Conservation (phyloP, 257 asterid genomes). For the Vinca minor region DNA sequence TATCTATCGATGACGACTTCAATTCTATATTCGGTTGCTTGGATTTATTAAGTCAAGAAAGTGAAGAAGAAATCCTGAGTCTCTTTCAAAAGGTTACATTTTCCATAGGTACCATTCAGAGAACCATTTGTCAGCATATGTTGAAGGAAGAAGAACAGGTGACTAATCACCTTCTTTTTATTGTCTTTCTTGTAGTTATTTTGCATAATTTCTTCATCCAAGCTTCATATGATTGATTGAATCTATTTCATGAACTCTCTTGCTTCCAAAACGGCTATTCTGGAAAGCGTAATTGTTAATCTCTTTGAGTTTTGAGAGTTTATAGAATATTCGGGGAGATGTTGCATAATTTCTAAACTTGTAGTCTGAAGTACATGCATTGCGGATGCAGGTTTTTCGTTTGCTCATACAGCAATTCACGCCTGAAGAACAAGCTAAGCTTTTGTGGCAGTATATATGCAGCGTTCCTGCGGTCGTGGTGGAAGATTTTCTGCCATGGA, state of each 20-base stretch:
- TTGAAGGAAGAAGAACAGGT: constrained; percentile 90
- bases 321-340: too few species aligned
- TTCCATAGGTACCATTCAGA: constrained; percentile 47
- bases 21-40: constrained; percentile 37
- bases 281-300: too few species aligned
- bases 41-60: constrained; percentile 41
- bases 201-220: too few species aligned
- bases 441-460: constrained; percentile 79
- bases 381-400: constrained; percentile 61
- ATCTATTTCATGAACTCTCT: too few species aligned
- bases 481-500: constrained; percentile 76
- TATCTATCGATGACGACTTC: constrained; percentile 48
- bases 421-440: constrained; percentile 58
- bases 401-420: constrained; percentile 48
- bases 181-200: too few species aligned
- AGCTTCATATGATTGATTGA: too few species aligned
- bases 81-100: constrained; percentile 50
- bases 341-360: too few species aligned
- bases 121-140: constrained; percentile 70
- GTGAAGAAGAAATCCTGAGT: constrained; percentile 34
- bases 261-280: too few species aligned
- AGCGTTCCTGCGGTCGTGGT: constrained; percentile 59
- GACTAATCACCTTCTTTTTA: not conserved
- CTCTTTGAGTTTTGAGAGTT: too few species aligned
- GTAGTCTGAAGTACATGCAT: not conserved